Conservation (phyloP, 306 rosid species). For the Lagenaria siceraria region DNA sequence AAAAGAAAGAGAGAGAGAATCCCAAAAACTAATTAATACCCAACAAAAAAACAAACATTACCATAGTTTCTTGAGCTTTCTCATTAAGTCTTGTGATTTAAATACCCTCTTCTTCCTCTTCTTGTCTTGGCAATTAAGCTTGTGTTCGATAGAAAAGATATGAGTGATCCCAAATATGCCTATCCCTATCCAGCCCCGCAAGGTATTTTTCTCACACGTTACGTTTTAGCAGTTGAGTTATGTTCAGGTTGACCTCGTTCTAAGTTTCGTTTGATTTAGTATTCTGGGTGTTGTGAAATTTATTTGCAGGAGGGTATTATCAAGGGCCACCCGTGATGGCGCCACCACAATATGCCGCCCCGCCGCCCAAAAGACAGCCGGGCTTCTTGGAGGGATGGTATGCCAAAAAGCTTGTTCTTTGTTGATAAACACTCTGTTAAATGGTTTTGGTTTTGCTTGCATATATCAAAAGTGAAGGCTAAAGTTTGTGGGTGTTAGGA, state of each 20-base stretch:
- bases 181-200: slow-evolving; percentile 42
- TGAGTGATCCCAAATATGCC: slow-evolving; percentile 56
- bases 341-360: slow-evolving; percentile 53
- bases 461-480: not conserved
- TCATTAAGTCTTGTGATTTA: not conserved
- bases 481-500: not conserved
- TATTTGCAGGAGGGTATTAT: slow-evolving; percentile 13
- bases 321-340: slow-evolving; percentile 56
- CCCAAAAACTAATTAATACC: not conserved
- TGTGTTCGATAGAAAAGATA: slow-evolving; percentile 1
- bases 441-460: not conserved
- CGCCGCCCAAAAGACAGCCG: slow-evolving; percentile 26
- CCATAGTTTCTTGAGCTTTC: not conserved
- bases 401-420: not conserved
- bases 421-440: not conserved
- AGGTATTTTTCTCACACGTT: slow-evolving; percentile 20
- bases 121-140: not conserved
- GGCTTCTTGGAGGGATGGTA: slow-evolving; percentile 85
- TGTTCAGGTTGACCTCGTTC: not conserved
- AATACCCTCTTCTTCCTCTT: not conserved
- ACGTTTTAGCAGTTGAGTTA: not conserved
- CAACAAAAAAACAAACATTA: not conserved
- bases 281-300: too few relatives aligned
- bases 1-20: not conserved
- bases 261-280: not conserved